Evolutionary conservation across 805 yeast genomes (phyloP), one percentile per base, ranked within the genome.

Genomic region (Lipomyces sp.): DNA sequence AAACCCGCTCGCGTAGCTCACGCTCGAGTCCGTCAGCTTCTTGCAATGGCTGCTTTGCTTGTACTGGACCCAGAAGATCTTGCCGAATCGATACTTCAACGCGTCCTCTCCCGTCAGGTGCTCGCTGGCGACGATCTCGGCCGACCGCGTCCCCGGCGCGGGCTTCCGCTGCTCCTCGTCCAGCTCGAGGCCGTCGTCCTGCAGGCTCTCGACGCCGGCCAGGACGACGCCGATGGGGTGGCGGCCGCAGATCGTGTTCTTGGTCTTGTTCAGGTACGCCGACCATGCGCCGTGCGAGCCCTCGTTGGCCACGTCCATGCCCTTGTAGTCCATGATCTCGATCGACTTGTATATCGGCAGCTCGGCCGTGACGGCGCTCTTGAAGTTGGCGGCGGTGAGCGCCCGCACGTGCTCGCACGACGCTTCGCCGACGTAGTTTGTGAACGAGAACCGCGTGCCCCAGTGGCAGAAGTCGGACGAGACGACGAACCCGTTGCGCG

Each of bases 401-500:
- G 47, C 3, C 5, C 50, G 45, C 13, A 53, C 51, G 3, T 37
- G 26, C 24, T 23, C 29, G 31, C 58, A 47, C 21, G 39, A 38
- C 18, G 36, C 29, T 23, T 53, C 61, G n/a, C 57, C 52, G 21
- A 66, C 56, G 52, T 72, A 74, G 51, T 64, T 63, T 13, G 78
- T 73, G 57, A 71, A 75, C 10, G 71, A 73, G 50, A 75, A 75
- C 14, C 78, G 65, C 13, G 68, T 51, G 7, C 79, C 79, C 98
- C 98, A 93, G 65, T 93, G 98, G 64, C 97, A 90, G 63, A 93
- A 93, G 70, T 93, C 98, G 1, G 91, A 79, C 64, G 95, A 85
- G 3, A 93, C 75, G 14, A 87, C 80, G 66, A 93, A 86, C 1
- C 87, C 82, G 60, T 79, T 80, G 22, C 69, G 68, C 28, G 76